These are phyloP conservation scores for Trichoderma sp. DNA, from an alignment of 2,329 filamentous ascomycete species.

Conservation along the genomic window DNA sequence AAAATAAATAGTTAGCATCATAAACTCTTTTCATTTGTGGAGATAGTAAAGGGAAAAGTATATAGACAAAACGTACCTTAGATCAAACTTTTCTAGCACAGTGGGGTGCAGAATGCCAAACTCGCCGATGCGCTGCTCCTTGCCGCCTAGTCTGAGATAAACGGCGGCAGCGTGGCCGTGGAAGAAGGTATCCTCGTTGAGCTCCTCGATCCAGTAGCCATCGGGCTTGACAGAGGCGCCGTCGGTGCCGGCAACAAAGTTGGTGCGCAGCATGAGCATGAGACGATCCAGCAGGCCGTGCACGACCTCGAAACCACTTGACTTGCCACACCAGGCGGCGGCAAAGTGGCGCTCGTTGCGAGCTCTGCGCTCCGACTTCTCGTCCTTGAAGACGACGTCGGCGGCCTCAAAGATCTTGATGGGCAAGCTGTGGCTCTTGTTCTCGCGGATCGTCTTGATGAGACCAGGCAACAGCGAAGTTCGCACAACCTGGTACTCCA, in stretches of 20 bases:
- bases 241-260: slow-evolving; percentile 75
- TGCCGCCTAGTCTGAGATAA: slow-evolving; percentile 69
- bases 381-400: slow-evolving; percentile 89
- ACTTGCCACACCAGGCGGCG: slow-evolving; percentile 94
- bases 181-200: slow-evolving; percentile 90
- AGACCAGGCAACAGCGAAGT: slow-evolving; percentile 83
- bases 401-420: slow-evolving; percentile 91
- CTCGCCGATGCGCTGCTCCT: slow-evolving; percentile 75
- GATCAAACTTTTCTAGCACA: slow-evolving; percentile 89
- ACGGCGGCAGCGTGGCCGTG: slow-evolving; percentile 84
- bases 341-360: slow-evolving; percentile 94
- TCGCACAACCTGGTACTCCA: slow-evolving; percentile 89
- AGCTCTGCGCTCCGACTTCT: slow-evolving; percentile 74
- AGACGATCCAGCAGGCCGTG: slow-evolving; percentile 91
- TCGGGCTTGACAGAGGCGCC: slow-evolving; percentile 55
- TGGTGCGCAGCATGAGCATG: slow-evolving; percentile 84
- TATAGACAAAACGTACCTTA: slow-evolving; percentile 55
- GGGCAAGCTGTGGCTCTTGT: slow-evolving; percentile 82
- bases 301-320: slow-evolving; percentile 89
- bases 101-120: slow-evolving; percentile 93
- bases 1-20: not conserved
- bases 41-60: not conserved
- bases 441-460: slow-evolving; percentile 90
- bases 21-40: not conserved
- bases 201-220: slow-evolving; percentile 92